A percentile compares a stretch with the other conserved stretches of the same genome.
Evolutionary conservation across 2,329 filamentous ascomycete species (phyloP).

Genomic region (Capronia americana): DNA sequence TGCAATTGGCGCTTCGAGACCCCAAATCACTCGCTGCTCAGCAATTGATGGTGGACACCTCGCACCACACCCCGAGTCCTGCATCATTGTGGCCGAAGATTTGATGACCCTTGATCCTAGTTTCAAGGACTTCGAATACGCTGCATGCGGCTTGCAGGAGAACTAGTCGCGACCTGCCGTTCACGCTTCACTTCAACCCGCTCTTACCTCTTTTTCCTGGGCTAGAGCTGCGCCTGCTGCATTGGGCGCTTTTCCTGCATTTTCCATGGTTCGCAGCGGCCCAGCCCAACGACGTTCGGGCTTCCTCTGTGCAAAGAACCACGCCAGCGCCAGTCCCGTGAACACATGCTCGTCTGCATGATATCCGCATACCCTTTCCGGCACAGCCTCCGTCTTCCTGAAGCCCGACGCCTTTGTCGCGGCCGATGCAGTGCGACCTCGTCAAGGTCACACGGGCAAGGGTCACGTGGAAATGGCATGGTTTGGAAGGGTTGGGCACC

Average conservation of each 20-base stretch:
- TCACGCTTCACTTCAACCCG: slow-evolving; percentile 11
- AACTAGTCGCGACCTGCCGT: slow-evolving; percentile 9
- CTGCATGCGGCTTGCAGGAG: slow-evolving; percentile 15
- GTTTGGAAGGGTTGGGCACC: slow-evolving; percentile 20
- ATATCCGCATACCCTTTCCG: slow-evolving; percentile 11
- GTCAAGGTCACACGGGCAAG: neutral
- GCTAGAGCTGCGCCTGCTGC: slow-evolving; percentile 24
- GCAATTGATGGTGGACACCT: slow-evolving; percentile 24
- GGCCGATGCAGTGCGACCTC: neutral
- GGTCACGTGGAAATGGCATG: slow-evolving; percentile 21
- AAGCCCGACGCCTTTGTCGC: slow-evolving; percentile 1
- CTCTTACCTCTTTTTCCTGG: slow-evolving; percentile 12
- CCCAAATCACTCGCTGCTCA: slow-evolving; percentile 30
- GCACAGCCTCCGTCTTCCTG: slow-evolving; percentile 16
- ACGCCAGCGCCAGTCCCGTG: slow-evolving; percentile 28
- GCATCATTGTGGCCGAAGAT: slow-evolving; percentile 22
- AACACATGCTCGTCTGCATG: slow-evolving; percentile 34
- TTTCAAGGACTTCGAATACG: slow-evolving; percentile 19
- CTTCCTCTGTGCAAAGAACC: slow-evolving; percentile 19
- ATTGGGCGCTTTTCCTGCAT: slow-evolving; percentile 21
- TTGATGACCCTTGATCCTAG: slow-evolving; percentile 32
- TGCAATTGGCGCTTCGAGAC: slow-evolving; percentile 38
- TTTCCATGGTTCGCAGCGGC: slow-evolving; percentile 11
- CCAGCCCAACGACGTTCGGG: slow-evolving; percentile 7
- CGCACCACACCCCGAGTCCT: slow-evolving; percentile 32